Percentiles rank a stretch among this genome's conserved stretches.
phyloP scores from a whole-genome alignment of 345 rosid genomes.

The Eutrema heterophyllum region DNA sequence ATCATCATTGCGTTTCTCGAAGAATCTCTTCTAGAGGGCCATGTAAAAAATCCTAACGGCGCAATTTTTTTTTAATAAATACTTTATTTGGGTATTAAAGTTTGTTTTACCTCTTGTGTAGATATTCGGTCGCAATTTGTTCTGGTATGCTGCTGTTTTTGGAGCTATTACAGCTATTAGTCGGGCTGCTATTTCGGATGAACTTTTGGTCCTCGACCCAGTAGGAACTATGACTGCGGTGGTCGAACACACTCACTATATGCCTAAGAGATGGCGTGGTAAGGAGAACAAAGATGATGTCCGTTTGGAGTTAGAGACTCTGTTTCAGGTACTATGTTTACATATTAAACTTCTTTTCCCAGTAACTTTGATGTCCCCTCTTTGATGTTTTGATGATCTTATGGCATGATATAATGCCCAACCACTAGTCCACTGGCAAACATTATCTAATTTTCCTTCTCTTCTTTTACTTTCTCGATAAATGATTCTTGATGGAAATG shows the following conservation, averaged over 20 bases:
- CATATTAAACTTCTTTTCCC: neutral
- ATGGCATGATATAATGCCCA: neutral
- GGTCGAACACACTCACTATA: conserved; percentile 88
- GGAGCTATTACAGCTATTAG: conserved; percentile 97
- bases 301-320: conserved; percentile 76
- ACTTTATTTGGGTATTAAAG: conserved; percentile 1
- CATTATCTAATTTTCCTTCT: neutral
- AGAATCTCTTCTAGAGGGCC: conserved; percentile 98
- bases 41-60: conserved; percentile 44
- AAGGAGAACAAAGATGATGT: conserved; percentile 77
- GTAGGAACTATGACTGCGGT: conserved; percentile 86
- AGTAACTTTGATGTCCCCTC: neutral
- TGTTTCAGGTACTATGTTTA: conserved; percentile 70
- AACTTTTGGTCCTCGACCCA: conserved; percentile 81
- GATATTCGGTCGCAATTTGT: conserved; percentile 95
- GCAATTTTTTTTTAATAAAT: neutral
- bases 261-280: conserved; percentile 99
- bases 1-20: conserved; percentile 96
- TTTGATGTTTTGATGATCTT: neutral
- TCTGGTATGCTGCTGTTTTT: conserved; percentile 99
- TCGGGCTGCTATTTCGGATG: conserved; percentile 88
- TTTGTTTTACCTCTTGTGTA: conserved; percentile 34
- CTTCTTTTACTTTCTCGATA: neutral
- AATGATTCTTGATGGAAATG: neutral
- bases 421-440: too few species aligned